A percentile compares a stretch with the other conserved stretches of the same genome.
Conservation (phyloP, 2,329 filamentous ascomycete genomes). For the Akanthomyces dipterigenus region DNA sequence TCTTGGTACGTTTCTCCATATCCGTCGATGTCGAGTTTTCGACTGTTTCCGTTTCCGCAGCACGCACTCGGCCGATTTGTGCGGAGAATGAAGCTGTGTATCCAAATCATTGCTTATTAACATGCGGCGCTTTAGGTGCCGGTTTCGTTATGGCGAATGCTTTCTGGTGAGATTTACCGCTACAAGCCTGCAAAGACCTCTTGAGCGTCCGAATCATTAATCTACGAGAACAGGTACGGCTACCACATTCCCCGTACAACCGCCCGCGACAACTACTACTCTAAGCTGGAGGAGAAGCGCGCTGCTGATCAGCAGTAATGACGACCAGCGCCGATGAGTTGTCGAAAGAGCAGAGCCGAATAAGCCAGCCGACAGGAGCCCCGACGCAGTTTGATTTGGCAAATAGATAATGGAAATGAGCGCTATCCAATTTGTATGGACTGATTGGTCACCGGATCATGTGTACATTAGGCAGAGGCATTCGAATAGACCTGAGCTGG, state of each 20-base stretch:
- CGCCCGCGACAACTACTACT: slow-evolving; percentile 52
- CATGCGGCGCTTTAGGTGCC: slow-evolving; percentile 33
- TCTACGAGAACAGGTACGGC: slow-evolving; percentile 45
- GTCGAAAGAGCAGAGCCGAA: background rate
- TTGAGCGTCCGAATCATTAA: slow-evolving; percentile 5
- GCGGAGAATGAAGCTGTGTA: background rate
- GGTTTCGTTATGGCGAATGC: slow-evolving; percentile 48
- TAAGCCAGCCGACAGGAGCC: background rate
- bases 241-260: slow-evolving; percentile 55
- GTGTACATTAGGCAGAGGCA: slow-evolving; percentile 11
- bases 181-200: background rate
- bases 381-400: background rate
- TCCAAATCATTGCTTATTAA: background rate
- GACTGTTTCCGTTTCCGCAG: background rate
- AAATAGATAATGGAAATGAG: slow-evolving; percentile 5
- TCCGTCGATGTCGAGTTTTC: background rate
- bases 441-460: slow-evolving; percentile 7
- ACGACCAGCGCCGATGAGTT: background rate
- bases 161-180: slow-evolving; percentile 44
- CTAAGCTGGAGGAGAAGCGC: slow-evolving; percentile 51
- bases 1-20: slow-evolving; percentile 42
- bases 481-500: slow-evolving; percentile 6
- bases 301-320: slow-evolving; percentile 29
- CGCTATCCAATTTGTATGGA: background rate
- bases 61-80: background rate